phyloP scores from a whole-genome alignment of 2,329 filamentous ascomycete genomes.

The Trichoderma semiorbis region DNA sequence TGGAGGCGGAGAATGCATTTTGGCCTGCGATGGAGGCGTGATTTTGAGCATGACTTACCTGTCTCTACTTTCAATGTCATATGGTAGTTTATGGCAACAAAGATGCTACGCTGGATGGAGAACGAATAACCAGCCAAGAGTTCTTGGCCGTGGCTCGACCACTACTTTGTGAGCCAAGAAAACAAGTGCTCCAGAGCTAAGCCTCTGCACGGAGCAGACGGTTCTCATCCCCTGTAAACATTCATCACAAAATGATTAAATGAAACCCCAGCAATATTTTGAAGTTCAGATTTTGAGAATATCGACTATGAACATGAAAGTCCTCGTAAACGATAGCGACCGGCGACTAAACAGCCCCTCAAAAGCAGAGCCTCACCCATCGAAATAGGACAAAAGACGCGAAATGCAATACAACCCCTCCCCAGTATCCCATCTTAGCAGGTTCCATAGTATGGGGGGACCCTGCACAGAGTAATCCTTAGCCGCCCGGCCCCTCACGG shows the following conservation, averaged over 20 bases:
- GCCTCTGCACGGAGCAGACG: not conserved
- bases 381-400: not conserved
- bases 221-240: not conserved
- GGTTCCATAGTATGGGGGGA: not conserved
- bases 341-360: not conserved
- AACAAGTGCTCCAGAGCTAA: not conserved
- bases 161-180: conserved; percentile 12
- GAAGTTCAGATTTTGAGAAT: not conserved
- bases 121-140: not conserved
- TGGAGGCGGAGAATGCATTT: conserved; percentile 56
- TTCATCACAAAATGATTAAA: not conserved
- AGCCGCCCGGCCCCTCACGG: not conserved
- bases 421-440: not conserved
- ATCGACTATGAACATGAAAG: not conserved
- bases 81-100: not conserved
- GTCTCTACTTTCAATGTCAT: not conserved
- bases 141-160: not conserved
- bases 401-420: not conserved
- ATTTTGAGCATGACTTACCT: not conserved
- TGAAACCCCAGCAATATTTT: not conserved
- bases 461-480: not conserved
- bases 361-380: not conserved
- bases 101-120: not conserved
- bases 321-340: not conserved
- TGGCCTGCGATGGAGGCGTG: conserved; percentile 46